Conservation (phyloP, 1,139 yeast species). For the Hyphopichia wangnamkhiaoensis region DNA sequence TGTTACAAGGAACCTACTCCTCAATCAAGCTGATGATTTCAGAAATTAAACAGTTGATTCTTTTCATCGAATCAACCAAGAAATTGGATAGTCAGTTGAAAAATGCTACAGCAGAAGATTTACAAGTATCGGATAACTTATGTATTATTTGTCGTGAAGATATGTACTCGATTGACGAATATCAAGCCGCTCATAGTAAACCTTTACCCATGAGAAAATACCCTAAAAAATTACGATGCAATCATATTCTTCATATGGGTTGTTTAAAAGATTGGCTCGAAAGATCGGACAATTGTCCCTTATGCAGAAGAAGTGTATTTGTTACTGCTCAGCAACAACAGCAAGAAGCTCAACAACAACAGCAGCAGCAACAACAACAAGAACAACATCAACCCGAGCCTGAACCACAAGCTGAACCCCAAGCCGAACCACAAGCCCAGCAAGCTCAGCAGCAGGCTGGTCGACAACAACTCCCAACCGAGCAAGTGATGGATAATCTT, state of each 20-base stretch:
- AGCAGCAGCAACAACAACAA: constrained; percentile 6
- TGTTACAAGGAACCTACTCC: constrained; percentile 66
- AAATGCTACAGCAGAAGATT: constrained; percentile 61
- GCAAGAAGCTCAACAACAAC: constrained; percentile 3
- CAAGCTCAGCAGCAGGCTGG: neutral
- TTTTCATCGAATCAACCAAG: constrained; percentile 61
- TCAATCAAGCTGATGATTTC: constrained; percentile 51
- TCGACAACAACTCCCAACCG: no score
- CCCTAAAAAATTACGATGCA: constrained; percentile 80
- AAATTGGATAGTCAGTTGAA: constrained; percentile 66
- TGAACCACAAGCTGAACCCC: constrained; percentile 4
- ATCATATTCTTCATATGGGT: constrained; percentile 86
- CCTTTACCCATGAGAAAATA: constrained; percentile 42
- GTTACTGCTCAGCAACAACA: constrained; percentile 7
- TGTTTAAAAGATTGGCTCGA: constrained; percentile 94
- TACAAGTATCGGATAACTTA: constrained; percentile 57
- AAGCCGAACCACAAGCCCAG: constrained; percentile 1
- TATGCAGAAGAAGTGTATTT: constrained; percentile 78
- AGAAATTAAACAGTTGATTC: constrained; percentile 52
- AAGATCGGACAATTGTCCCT: constrained; percentile 88
- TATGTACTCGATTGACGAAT: constrained; percentile 51
- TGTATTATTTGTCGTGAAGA: constrained; percentile 89
- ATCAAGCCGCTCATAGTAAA: constrained; percentile 21
- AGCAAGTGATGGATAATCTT: no score
- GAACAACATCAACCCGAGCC: constrained; percentile 6